Evolutionary conservation across 2,329 filamentous ascomycete genomes (phyloP), one percentile per base, ranked within the genome.

Genomic region (Camptophora hylomeconis): DNA sequence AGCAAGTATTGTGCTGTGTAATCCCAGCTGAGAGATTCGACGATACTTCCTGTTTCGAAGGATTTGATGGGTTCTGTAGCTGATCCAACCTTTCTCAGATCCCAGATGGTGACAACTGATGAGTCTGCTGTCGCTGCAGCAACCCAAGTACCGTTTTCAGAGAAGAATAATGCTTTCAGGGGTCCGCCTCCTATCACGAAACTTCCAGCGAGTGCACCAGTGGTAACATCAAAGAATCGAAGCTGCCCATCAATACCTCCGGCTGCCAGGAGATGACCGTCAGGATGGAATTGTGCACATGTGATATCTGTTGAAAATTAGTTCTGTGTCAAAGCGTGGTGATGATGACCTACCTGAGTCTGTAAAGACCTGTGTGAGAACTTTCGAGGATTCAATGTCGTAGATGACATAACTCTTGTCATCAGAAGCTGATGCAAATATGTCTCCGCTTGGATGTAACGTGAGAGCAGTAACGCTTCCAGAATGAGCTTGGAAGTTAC

Each of bases 61-160:
- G 79, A 72, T 65, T 92, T 92, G 50, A 76, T 75, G 7, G 24
- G 14, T 11, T 20, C 33, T 46, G 75, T 69, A 4, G 76, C 75
- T n/a, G n/a, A n/a, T 5, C 29, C 29, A 11, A 79, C 75, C 58
- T 92, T 94, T 45, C 89, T 77, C 36, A 98, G 66, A 54, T 95
- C 87, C 65, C 92, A 95, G 31, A 95, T 73, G 7, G 80, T 80
- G 20, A 93, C 76, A 14, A 67, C 76, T 13, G 74, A 80, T 40
- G 84, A 80, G 17, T 74, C 75, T 53, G 83, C 75, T 34, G 78
- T 74, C 5, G 77, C 76, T 4, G 83, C 80, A 2, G 87, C 87
- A 40, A 98, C 75, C 82, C 86, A 95, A 46, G 81, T 93, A 14
- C 89, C 89, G 45, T 98, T 98, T 54, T 98, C 89, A 0, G 86